Conservation (phyloP, 768 basidiomycete species). For the Auricularia auricula-judae region DNA sequence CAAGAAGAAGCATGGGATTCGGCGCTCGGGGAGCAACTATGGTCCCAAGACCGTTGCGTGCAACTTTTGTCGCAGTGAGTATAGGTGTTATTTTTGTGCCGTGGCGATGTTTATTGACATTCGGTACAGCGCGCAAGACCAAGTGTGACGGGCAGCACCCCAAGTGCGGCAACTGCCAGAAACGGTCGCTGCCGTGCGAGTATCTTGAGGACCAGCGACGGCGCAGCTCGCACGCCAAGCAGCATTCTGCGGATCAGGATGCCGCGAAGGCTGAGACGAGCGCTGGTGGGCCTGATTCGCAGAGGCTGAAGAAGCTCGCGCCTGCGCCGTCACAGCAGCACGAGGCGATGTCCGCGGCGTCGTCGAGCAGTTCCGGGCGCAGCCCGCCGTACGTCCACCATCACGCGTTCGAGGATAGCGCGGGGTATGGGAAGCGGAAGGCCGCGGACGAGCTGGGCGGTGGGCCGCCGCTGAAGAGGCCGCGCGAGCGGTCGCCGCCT, state of each 20-base stretch:
- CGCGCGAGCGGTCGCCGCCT: background rate
- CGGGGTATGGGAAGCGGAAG: background rate
- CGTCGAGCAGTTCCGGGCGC: background rate
- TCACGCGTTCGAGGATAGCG: background rate
- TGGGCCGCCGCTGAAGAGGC: background rate
- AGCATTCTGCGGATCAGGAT: background rate
- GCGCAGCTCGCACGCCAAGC: background rate
- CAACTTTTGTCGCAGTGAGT: constrained; percentile 78
- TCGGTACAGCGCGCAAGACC: constrained; percentile 63
- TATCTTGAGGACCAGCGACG: constrained; percentile 54
- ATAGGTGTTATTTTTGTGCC: background rate
- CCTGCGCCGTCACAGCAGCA: background rate
- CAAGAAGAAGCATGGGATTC: background rate
- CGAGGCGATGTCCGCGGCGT: background rate
- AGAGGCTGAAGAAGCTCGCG: background rate
- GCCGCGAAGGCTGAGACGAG: background rate
- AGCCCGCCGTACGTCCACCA: background rate
- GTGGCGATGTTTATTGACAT: background rate
- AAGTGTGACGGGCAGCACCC: constrained; percentile 85
- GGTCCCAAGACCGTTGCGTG: constrained; percentile 83
- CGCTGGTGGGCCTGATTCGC: background rate
- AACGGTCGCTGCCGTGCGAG: constrained; percentile 63
- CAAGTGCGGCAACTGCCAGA: constrained; percentile 72
- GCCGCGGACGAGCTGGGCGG: background rate
- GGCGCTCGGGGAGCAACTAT: background rate